Conservation (phyloP, 228 moss, liverwort and hornwort genomes). For the Sphagnum fallax region DNA sequence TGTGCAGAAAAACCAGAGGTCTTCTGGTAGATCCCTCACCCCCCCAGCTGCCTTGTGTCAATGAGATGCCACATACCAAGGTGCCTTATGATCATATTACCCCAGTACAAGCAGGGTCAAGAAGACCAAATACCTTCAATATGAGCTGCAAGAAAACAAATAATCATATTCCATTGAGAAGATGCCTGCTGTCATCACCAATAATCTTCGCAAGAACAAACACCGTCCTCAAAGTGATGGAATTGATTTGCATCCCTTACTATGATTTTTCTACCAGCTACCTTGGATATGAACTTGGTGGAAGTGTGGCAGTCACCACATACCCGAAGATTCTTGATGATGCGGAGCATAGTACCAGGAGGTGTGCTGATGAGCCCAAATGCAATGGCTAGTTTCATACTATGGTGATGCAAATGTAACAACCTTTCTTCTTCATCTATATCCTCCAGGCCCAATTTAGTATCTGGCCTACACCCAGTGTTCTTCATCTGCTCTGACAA, state of each 20-base stretch:
- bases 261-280: slow-evolving; percentile 3
- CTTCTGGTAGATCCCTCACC: no score
- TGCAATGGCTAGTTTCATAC: slow-evolving; percentile 1
- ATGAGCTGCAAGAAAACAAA: no score
- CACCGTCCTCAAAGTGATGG: slow-evolving; percentile 5
- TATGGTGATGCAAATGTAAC: neutral
- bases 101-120: no score
- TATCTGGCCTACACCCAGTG: neutral
- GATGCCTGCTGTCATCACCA: neutral
- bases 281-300: slow-evolving; percentile 1
- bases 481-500: slow-evolving; percentile 4
- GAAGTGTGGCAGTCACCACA: slow-evolving; percentile 4
- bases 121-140: no score
- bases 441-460: neutral
- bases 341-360: neutral
- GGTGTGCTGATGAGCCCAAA: slow-evolving; percentile 4
- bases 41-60: no score
- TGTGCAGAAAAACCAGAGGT: no score
- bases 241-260: slow-evolving; percentile 3
- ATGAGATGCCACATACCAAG: no score
- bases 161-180: no score
- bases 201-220: slow-evolving; percentile 5
- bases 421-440: neutral
- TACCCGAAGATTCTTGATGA: slow-evolving; percentile 1
- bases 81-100: no score